Evolutionary conservation across 2,329 filamentous ascomycete genomes (phyloP).

Genomic region (Fusarium liriodendri): DNA sequence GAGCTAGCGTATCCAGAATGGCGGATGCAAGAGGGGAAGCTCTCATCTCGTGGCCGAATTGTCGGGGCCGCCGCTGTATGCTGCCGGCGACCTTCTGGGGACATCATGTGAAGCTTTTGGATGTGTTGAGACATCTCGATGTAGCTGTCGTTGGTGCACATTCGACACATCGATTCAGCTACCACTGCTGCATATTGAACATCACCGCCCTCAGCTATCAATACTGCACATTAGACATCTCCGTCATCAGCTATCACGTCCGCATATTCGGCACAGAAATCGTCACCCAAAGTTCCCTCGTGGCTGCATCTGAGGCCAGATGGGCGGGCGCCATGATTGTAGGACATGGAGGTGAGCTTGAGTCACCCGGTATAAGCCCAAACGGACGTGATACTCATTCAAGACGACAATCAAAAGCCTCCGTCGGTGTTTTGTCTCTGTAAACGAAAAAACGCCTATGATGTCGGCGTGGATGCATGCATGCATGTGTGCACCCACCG

Average conservation of each 20-base stretch:
- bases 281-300: background rate
- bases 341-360: background rate
- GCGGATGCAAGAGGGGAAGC: constrained; percentile 9
- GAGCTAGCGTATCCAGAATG: constrained; percentile 8
- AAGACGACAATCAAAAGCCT: background rate
- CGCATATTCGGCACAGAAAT: background rate
- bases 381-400: background rate
- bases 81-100: constrained; percentile 14
- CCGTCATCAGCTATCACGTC: background rate
- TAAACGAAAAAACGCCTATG: background rate
- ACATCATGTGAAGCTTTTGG: constrained; percentile 2
- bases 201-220: background rate
- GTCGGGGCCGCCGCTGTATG: constrained; percentile 27
- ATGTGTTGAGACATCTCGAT: background rate
- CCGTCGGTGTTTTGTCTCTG: background rate
- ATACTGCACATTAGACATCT: background rate
- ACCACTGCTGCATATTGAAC: background rate
- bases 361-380: background rate
- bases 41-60: constrained; percentile 4
- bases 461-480: background rate
- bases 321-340: background rate
- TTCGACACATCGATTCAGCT: background rate
- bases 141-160: background rate
- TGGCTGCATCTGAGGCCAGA: background rate
- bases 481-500: background rate